phyloP scores from a whole-genome alignment of 805 yeast species.

The Torulaspora gathmanii region DNA sequence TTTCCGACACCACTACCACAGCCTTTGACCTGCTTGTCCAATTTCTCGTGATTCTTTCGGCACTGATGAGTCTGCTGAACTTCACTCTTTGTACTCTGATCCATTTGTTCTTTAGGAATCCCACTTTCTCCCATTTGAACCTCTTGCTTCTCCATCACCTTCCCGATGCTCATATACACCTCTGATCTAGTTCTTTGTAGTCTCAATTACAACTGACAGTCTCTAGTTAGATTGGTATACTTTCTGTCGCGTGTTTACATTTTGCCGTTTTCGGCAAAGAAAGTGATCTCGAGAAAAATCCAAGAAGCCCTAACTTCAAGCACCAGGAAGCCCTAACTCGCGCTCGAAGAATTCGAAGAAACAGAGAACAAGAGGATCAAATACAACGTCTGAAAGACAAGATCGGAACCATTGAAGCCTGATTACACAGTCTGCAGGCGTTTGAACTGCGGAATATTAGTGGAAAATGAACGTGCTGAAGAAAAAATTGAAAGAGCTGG shows the following conservation, averaged over 20 bases:
- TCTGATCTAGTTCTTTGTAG: not conserved
- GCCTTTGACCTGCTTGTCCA: not conserved
- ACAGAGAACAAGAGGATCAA: not conserved
- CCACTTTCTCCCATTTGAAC: not conserved
- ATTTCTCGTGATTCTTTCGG: not conserved
- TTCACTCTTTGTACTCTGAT: not conserved
- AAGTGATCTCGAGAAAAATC: not conserved
- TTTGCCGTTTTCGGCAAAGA: slow-evolving; percentile 7
- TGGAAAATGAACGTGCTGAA: slow-evolving; percentile 36
- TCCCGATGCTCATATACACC: not conserved
- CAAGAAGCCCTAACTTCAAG: not conserved
- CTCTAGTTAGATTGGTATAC: not conserved
- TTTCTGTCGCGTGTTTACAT: slow-evolving; percentile 5
- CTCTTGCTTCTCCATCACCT: not conserved
- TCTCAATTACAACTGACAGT: not conserved
- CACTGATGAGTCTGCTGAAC: not conserved
- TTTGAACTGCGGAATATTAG: not conserved
- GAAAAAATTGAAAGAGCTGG: slow-evolving; percentile 51
- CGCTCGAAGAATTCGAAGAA: not conserved
- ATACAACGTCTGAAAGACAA: not conserved
- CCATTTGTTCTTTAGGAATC: not conserved
- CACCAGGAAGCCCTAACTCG: not conserved
- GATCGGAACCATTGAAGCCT: not conserved
- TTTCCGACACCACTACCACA: not conserved
- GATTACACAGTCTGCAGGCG: not conserved